phyloP scores from a whole-genome alignment of 169 alveolate species.

The Plasmodium knowlesi region DNA sequence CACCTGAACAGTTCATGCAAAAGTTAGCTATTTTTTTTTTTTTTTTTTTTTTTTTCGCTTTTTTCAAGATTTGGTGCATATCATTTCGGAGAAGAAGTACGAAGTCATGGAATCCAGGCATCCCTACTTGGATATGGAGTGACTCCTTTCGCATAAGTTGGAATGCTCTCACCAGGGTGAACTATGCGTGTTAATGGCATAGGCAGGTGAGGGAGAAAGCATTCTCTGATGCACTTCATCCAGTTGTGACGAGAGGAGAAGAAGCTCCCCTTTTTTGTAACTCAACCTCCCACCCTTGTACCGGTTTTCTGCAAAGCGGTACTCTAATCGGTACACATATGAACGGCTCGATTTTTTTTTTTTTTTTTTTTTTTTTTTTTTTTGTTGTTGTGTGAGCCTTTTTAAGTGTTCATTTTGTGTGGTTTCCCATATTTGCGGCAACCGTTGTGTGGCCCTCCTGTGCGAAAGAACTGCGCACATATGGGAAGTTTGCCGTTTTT shows the following conservation, averaged over 20 bases:
- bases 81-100: constrained; percentile 40
- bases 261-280: background rate
- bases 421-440: background rate
- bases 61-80: constrained; percentile 37
- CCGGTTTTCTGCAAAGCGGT: background rate
- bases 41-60: constrained; percentile 1
- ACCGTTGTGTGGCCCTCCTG: background rate
- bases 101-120: constrained; percentile 24
- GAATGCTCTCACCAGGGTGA: background rate
- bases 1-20: too few species aligned
- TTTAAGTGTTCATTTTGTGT: background rate
- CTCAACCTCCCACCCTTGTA: background rate
- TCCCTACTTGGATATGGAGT: constrained; percentile 48
- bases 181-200: background rate
- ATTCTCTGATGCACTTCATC: background rate
- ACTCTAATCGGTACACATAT: background rate
- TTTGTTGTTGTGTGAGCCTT: background rate
- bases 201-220: background rate
- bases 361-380: too few species aligned
- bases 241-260: background rate
- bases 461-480: background rate
- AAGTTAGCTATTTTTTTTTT: background rate
- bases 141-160: background rate
- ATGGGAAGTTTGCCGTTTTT: background rate
- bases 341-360: background rate